These are phyloP conservation scores for Sarcomyxa edulis DNA, from an alignment of 768 basidiomycete genomes.

Conservation along the genomic window DNA sequence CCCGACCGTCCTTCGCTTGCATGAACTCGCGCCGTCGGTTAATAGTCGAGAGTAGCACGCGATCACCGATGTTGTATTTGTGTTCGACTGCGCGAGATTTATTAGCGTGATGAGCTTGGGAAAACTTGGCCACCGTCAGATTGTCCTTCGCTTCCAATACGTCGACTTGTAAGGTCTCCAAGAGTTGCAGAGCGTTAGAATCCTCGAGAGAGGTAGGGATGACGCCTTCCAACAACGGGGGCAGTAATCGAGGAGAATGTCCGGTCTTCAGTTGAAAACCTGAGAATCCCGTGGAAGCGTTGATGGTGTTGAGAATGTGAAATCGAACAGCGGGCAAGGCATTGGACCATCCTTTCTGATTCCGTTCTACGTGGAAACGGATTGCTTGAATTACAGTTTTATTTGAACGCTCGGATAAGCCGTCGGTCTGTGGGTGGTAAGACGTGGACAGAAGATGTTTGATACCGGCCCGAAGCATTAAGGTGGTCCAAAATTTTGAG, in stretches of 20 bases:
- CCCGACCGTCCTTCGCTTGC: too few species aligned
- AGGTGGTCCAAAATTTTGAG: constrained; percentile 23
- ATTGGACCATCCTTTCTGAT: constrained; percentile 24
- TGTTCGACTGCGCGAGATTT: background rate
- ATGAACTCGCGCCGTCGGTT: constrained; percentile 25
- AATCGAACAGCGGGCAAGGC: constrained; percentile 19
- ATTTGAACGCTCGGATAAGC: too few species aligned
- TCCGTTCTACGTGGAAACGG: constrained; percentile 16
- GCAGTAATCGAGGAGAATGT: constrained; percentile 14
- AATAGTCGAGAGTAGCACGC: constrained; percentile 29
- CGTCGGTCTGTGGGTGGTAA: constrained; percentile 28
- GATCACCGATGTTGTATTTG: background rate
- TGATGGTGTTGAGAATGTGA: constrained; percentile 21
- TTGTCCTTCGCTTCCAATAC: constrained; percentile 26
- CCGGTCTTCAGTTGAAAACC: constrained; percentile 20
- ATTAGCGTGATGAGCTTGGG: constrained; percentile 2
- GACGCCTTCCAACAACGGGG: constrained; percentile 13
- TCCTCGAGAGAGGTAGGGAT: constrained; percentile 13
- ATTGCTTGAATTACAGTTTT: too few species aligned
- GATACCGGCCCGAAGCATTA: constrained; percentile 14
- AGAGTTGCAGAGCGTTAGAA: constrained; percentile 3
- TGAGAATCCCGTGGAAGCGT: constrained; percentile 22
- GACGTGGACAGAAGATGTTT: constrained; percentile 24
- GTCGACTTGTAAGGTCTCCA: constrained; percentile 7
- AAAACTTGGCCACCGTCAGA: constrained; percentile 8